Conservation (phyloP, 2,329 filamentous ascomycete genomes). For the Penicillium sp. region DNA sequence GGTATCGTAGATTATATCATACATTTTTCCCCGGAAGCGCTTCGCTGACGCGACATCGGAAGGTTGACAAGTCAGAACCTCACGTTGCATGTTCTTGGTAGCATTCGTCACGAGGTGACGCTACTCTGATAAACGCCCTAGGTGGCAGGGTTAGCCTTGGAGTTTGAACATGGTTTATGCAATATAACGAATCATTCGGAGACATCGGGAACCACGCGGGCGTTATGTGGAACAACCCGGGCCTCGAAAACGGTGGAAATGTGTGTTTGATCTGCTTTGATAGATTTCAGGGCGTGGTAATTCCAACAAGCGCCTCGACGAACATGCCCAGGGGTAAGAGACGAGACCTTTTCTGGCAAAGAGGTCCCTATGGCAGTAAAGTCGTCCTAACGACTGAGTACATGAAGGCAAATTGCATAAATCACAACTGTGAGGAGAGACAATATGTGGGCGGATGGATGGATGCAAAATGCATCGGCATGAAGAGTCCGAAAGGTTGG, state of each 20-base stretch:
- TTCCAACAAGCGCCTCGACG: neutral
- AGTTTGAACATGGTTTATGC: neutral
- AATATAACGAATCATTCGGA: neutral
- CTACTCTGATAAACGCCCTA: neutral
- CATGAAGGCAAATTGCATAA: neutral
- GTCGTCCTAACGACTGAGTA: neutral
- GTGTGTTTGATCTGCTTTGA: neutral
- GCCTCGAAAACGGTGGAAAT: neutral
- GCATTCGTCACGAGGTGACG: neutral
- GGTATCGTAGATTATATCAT: no score
- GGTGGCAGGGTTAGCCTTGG: neutral
- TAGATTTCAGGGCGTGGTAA: neutral
- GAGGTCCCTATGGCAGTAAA: neutral
- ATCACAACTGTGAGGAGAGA: neutral
- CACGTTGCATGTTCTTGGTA: neutral
- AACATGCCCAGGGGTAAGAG: neutral
- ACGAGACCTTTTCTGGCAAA: neutral
- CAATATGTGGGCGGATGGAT: neutral
- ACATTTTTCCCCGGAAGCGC: slow-evolving; percentile 2
- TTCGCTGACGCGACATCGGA: neutral
- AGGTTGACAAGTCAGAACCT: neutral
- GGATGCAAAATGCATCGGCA: neutral
- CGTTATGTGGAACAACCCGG: neutral
- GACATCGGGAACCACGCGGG: neutral
- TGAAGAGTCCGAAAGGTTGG: neutral